Base-by-base conservation (phyloP, 2,329 filamentous ascomycete genomes). In the Fusarium brevicatenulatum region DNA sequence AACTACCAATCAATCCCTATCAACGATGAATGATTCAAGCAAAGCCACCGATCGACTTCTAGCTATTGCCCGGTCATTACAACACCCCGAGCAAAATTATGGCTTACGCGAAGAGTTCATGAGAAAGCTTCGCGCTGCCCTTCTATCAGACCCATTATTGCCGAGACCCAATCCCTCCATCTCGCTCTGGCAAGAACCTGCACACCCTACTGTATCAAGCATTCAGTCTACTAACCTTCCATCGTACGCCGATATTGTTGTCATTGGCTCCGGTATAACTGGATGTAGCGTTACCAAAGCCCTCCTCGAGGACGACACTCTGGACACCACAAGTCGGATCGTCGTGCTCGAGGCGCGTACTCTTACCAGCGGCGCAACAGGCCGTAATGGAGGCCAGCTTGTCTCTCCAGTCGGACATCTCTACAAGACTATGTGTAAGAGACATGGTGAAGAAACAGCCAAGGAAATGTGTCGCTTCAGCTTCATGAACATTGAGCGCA, bases 1-100 rank as follows among this genome's bases (percentile, higher is more conserved):
- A 13, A 34, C 11, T 4, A 2, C 2, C 30, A 10, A 4, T 5
- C 10, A 5, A 34, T 4, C 2, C n/a, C 16, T 5, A 25, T 36
- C n/a, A 19, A 36, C 4, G 3, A 52, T 52, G 47, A 19, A 36
- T 15, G 32, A 36, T 52, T 36, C 47, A 25, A 0, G 16, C 16
- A 52, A 25, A 9, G 47, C 47, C 47, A 52, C 30, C 2, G 47
- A 36, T 19, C 32, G 47, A 0, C 47, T 52, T 10, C 16, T 52
- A 15, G 30, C 47, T 25, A 25, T 52, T 19, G 47, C 30, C 47
- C n/a, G n/a, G 9, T 52, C 47, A 0, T 19, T 52, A 7, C 47
- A 52, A 0, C 18, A 36, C 2, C 47, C 47, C 0, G 47, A 52
- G 1, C 1, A 1, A 7, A 52, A 52, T 15, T 25, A 52, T 25